A percentile compares a stretch with the other conserved stretches of the same genome.
Evolutionary conservation across 108 stramenopile species (phyloP).

Genomic region (Chaetoceros muelleri): DNA sequence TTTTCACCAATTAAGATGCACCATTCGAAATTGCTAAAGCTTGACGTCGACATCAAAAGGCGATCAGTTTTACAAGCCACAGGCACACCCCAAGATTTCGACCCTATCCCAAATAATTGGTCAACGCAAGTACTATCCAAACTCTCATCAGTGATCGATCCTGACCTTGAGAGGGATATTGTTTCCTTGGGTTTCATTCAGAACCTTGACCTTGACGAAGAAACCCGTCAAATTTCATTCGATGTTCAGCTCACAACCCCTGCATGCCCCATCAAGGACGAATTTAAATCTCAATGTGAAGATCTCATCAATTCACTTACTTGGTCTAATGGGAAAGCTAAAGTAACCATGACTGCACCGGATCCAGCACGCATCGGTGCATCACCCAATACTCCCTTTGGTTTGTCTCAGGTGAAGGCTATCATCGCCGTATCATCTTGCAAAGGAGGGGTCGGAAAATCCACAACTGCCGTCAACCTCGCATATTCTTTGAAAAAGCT

Average conservation of each 20-base stretch:
- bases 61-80: too few species aligned
- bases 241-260: slow-evolving; percentile 73
- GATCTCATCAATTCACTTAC: slow-evolving; percentile 34
- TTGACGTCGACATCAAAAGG: too few species aligned
- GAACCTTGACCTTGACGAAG: slow-evolving; percentile 44
- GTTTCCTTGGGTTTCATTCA: slow-evolving; percentile 67
- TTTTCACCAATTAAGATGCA: too few species aligned
- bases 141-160: slow-evolving; percentile 60
- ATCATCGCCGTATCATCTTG: slow-evolving; percentile 76
- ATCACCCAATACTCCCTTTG: slow-evolving; percentile 24
- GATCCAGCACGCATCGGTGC: slow-evolving; percentile 25
- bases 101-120: slow-evolving; percentile 50
- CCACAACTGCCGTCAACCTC: slow-evolving; percentile 92
- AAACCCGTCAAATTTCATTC: slow-evolving; percentile 33
- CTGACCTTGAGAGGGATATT: slow-evolving; percentile 64
- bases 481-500: slow-evolving; percentile 78
- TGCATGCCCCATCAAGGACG: slow-evolving; percentile 66
- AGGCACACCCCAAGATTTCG: slow-evolving; percentile 1
- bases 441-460: slow-evolving; percentile 98
- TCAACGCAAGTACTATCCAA: slow-evolving; percentile 46
- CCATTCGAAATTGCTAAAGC: too few species aligned
- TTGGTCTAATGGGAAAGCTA: slow-evolving; percentile 28
- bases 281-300: slow-evolving; percentile 48
- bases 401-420: slow-evolving; percentile 64
- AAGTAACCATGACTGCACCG: slow-evolving; percentile 57